A percentile compares a stretch with the other conserved stretches of the same genome.
Evolutionary conservation across 1,284 basidiomycete species (phyloP).

Genomic region (Hortiboletus rubellus): DNA sequence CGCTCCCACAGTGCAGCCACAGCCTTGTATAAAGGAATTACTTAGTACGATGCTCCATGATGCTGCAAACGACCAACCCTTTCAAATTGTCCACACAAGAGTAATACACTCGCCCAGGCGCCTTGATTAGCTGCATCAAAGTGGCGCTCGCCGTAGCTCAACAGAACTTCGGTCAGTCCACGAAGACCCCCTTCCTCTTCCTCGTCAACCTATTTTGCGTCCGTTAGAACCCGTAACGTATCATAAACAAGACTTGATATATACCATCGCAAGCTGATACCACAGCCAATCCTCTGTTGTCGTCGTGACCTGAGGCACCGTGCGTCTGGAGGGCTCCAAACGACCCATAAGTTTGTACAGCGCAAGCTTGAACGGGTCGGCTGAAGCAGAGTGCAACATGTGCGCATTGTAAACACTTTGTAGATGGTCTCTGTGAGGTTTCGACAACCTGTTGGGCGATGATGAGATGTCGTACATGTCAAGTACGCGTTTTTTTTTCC

Average conservation of each 20-base stretch:
- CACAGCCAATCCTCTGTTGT: conserved; percentile 99
- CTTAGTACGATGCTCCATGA: not conserved
- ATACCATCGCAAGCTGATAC: conserved; percentile 90
- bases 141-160: conserved; percentile 88
- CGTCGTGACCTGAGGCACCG: conserved; percentile 80
- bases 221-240: not conserved
- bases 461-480: conserved; percentile 5
- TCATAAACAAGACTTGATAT: not conserved
- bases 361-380: conserved; percentile 94
- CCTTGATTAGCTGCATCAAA: conserved; percentile 76
- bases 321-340: conserved; percentile 82
- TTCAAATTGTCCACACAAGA: conserved; percentile 95
- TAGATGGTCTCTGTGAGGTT: conserved; percentile 81
- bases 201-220: conserved; percentile 59
- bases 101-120: conserved; percentile 88
- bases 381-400: conserved; percentile 81
- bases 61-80: conserved; percentile 50
- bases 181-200: conserved; percentile 79
- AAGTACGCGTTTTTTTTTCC: conserved; percentile 1
- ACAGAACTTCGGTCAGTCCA: conserved; percentile 77
- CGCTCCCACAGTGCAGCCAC: conserved; percentile 90
- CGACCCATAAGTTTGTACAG: conserved; percentile 95
- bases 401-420: conserved; percentile 90
- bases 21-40: conserved; percentile 33
- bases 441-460: conserved; percentile 57